phyloP scores from a whole-genome alignment of 257 asterid species.

The Paraleonurus japonicus region DNA sequence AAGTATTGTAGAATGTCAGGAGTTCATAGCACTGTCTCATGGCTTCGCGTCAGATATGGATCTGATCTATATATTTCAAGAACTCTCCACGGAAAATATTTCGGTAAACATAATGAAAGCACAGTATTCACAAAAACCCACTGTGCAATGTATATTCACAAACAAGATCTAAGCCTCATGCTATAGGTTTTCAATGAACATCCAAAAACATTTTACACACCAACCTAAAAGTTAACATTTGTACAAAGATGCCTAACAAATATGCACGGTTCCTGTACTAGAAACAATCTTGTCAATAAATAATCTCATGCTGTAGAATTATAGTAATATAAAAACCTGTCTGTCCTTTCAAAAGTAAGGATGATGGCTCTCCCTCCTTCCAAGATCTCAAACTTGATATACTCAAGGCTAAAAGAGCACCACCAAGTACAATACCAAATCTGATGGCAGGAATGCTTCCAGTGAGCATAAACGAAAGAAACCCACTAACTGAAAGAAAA shows the following conservation, averaged over 20 bases:
- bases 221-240: neutral
- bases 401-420: conserved; percentile 77
- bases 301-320: neutral
- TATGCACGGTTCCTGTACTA: neutral
- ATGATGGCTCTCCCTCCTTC: conserved; percentile 64
- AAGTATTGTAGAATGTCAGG: neutral
- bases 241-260: neutral
- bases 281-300: neutral
- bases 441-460: conserved; percentile 80
- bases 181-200: neutral
- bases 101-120: neutral
- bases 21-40: neutral
- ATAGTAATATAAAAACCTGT: conserved; percentile 48
- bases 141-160: neutral
- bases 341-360: conserved; percentile 73
- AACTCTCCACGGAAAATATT: neutral
- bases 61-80: neutral
- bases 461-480: conserved; percentile 74
- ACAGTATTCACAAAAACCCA: neutral
- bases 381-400: conserved; percentile 77
- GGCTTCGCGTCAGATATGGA: neutral
- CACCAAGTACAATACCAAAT: conserved; percentile 85
- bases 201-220: neutral
- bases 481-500: conserved; percentile 70
- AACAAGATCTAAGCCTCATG: neutral